These are phyloP conservation scores for Leptographium radiaticola DNA, from an alignment of 2,329 filamentous ascomycete genomes.

Conservation along the genomic window DNA sequence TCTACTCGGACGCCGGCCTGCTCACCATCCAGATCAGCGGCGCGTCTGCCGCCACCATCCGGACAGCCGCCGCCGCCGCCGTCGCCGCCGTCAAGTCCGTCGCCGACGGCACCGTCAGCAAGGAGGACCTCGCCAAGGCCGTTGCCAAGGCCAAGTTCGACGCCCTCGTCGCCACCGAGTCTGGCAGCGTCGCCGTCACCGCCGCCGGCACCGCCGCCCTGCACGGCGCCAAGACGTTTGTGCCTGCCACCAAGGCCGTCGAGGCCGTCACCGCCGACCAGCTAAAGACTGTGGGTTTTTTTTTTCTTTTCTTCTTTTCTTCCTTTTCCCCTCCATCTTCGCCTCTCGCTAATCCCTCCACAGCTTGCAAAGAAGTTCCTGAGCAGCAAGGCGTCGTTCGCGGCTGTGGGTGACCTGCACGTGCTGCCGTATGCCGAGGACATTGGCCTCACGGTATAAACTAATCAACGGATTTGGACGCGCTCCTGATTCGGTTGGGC, in stretches of 20 bases:
- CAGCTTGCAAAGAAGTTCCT: constrained; percentile 82
- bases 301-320: neutral
- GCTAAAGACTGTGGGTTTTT: constrained; percentile 62
- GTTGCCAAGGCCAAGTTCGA: constrained; percentile 88
- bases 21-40: constrained; percentile 73
- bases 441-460: constrained; percentile 84
- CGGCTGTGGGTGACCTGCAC: constrained; percentile 82
- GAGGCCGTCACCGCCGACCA: constrained; percentile 72
- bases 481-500: neutral
- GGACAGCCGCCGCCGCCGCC: constrained; percentile 59
- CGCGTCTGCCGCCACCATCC: constrained; percentile 51
- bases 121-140: constrained; percentile 85
- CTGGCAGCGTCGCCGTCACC: constrained; percentile 68
- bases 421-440: constrained; percentile 88
- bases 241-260: constrained; percentile 3
- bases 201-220: constrained; percentile 70
- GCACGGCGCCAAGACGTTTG: constrained; percentile 42
- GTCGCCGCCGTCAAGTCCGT: constrained; percentile 75
- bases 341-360: neutral
- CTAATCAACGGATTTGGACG: neutral
- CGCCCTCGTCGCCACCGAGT: constrained; percentile 70
- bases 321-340: no score
- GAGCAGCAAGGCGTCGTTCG: constrained; percentile 77
- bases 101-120: constrained; percentile 58
- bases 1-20: constrained; percentile 91